phyloP scores from a whole-genome alignment of 2,329 filamentous ascomycete species.

The Phoma sp. region DNA sequence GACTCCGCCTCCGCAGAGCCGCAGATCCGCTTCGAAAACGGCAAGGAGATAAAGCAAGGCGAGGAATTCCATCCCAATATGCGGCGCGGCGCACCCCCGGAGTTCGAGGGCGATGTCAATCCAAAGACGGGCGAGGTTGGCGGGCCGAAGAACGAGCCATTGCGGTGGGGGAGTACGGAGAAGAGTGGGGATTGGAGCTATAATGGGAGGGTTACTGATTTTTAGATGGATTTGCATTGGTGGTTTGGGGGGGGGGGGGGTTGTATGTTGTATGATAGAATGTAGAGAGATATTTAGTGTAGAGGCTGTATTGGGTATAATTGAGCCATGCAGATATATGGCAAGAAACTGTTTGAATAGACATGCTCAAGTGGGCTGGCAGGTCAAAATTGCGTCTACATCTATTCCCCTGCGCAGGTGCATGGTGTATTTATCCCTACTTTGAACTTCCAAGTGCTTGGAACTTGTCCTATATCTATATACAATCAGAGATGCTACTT shows the following conservation, averaged over 20 bases:
- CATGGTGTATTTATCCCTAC: too few species aligned
- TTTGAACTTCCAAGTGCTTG: too few species aligned
- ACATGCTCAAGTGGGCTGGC: too few species aligned
- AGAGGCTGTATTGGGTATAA: too few species aligned
- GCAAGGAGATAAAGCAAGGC: constrained; percentile 59
- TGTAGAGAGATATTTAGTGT: too few species aligned
- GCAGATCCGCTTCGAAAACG: constrained; percentile 10
- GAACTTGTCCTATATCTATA: too few species aligned
- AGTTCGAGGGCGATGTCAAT: constrained; percentile 92
- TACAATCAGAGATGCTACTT: too few species aligned
- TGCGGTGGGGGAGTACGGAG: constrained; percentile 76
- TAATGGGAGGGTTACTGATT: constrained; percentile 94
- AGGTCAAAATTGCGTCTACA: too few species aligned
- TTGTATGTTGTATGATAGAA: too few species aligned
- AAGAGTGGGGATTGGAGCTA: constrained; percentile 81
- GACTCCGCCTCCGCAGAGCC: constrained; percentile 15
- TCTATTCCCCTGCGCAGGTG: too few species aligned
- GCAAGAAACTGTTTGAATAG: too few species aligned
- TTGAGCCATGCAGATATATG: too few species aligned
- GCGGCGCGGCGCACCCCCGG: constrained; percentile 78
- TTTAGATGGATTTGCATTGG: constrained; percentile 50
- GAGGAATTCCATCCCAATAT: constrained; percentile 75
- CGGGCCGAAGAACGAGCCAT: constrained; percentile 94
- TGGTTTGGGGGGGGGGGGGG: not conserved
- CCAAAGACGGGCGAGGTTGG: constrained; percentile 95